Conservation (phyloP, 352 stramenopile genomes). For the Phytophthora cactorum region DNA sequence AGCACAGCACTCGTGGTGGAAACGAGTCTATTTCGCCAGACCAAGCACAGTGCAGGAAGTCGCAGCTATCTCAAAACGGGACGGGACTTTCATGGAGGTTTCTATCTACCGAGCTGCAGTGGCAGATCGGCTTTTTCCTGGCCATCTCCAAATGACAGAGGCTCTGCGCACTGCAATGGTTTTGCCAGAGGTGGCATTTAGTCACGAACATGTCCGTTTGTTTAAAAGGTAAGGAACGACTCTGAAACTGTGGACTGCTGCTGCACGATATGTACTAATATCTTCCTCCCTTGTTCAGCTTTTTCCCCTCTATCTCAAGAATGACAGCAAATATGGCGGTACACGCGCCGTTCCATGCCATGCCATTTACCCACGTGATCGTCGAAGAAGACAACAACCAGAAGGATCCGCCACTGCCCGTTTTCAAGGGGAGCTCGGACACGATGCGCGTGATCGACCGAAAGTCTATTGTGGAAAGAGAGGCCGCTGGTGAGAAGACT, state of each 20-base stretch:
- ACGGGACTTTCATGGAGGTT: slow-evolving; percentile 40
- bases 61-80: slow-evolving; percentile 25
- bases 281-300: slow-evolving; percentile 22
- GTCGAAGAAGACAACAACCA: slow-evolving; percentile 7
- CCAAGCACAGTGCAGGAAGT: slow-evolving; percentile 42
- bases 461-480: slow-evolving; percentile 47
- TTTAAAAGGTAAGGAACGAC: slow-evolving; percentile 47
- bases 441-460: slow-evolving; percentile 46
- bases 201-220: slow-evolving; percentile 43
- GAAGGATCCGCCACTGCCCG: slow-evolving; percentile 11
- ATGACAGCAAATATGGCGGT: neutral
- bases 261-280: slow-evolving; percentile 12
- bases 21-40: slow-evolving; percentile 59
- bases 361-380: slow-evolving; percentile 32
- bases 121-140: slow-evolving; percentile 47
- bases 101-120: slow-evolving; percentile 57
- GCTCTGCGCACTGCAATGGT: slow-evolving; percentile 35
- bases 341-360: slow-evolving; percentile 24
- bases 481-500: slow-evolving; percentile 24
- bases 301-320: slow-evolving; percentile 28
- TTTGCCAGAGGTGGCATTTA: slow-evolving; percentile 21
- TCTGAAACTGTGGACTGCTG: neutral
- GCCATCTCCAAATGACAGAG: slow-evolving; percentile 27
- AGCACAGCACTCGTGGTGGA: slow-evolving; percentile 59
- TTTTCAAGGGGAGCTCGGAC: slow-evolving; percentile 32